Base-by-base conservation (phyloP, 441 rosid species). In the Arabidopsis lyrata region DNA sequence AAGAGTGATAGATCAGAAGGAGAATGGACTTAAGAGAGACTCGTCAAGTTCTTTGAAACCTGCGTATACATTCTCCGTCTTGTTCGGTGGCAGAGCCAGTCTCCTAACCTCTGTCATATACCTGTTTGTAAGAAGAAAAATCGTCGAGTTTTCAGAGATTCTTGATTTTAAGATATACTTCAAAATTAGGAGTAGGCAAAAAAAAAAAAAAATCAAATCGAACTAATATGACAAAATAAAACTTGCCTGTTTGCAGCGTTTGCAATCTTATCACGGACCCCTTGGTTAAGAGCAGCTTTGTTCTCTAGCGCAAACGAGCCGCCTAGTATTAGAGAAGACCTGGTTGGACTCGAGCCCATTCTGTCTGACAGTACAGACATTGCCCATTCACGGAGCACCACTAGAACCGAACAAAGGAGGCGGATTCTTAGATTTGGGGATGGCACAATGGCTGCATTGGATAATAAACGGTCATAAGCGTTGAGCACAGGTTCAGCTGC, bases 341-440 rank as follows among this genome's bases (percentile, higher is more conserved):
- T 90, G 2, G 87, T 68, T 38, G 85, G 76, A 71, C 87, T 86
- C 16, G 92, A 86, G 18, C 89, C 91, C 87, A 89, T 90, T 80
- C 92, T 84, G 83, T 88, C 87, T 53, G 96, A 88, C 75, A 85
- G 84, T 38, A 83, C 84, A 73, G 97, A 91, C 94, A 89, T 87
- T 29, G 97, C 88, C 98, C 99, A 95, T 80, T 95, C 99, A 41
- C 88, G 88, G n/a, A 95, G 95, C 45, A 95, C 86, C 69, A 86
- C 84, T 34, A 90, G 84, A 67, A 91, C 92, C 18, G 99, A 95
- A 48, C 83, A 74, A 32, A 93, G 90, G 71, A 91, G 92, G 59
- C 95, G 91, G 78, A 95, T 69, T 81, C 94, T 87, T 55, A 91
- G 95, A 76, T 77, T 86, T 8, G 97, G 95, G 9, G 97, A 91